Percentiles rank a stretch among this genome's conserved stretches.
Evolutionary conservation across 441 rosid species (phyloP).

Genomic region (Populus tomentosa): DNA sequence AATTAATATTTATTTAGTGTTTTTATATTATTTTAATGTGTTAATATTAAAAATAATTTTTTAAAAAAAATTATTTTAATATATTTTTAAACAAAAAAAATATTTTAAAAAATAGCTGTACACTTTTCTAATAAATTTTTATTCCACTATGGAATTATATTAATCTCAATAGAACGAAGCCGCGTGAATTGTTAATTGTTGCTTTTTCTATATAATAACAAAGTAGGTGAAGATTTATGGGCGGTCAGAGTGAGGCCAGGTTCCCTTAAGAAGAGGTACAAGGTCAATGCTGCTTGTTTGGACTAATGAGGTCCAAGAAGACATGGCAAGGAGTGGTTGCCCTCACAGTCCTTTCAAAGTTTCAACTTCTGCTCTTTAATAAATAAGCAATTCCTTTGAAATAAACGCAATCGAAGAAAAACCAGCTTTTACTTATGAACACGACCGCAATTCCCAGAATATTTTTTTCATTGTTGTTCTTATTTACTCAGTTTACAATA

Average conservation of each 20-base stretch:
- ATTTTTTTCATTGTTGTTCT: neutral
- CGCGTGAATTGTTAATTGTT: neutral
- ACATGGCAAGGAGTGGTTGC: slow-evolving; percentile 3
- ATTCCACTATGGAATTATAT: neutral
- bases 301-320: neutral
- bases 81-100: no score
- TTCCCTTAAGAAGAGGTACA: neutral
- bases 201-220: neutral
- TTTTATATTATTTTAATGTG: no score
- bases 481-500: neutral
- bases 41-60: no score
- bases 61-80: no score
- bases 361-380: slow-evolving; percentile 8
- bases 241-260: neutral
- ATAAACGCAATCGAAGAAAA: neutral
- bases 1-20: no score
- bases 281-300: slow-evolving; percentile 16
- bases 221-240: neutral
- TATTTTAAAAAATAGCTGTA: no score
- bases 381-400: slow-evolving; percentile 14
- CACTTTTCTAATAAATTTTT: no score
- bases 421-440: neutral
- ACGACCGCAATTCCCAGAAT: neutral
- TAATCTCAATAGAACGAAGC: neutral
- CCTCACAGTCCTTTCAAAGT: neutral